Conservation (phyloP, 2,329 filamentous ascomycete genomes). For the Talaromyces sp. region DNA sequence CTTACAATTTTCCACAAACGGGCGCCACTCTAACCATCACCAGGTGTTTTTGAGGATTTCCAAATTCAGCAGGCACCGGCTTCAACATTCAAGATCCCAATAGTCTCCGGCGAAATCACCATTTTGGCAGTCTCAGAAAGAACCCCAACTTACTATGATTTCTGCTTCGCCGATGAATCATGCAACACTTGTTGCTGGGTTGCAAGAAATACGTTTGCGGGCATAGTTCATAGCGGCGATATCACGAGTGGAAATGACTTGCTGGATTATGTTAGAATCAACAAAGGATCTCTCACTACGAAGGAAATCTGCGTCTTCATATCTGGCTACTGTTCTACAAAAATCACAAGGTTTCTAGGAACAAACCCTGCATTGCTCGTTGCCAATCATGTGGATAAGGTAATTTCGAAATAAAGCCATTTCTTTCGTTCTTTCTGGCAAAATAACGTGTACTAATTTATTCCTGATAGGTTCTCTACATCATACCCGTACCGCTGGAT, state of each 20-base stretch:
- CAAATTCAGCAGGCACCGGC: background rate
- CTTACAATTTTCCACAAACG: background rate
- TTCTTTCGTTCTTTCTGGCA: background rate
- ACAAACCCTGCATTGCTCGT: slow-evolving; percentile 8
- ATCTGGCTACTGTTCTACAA: slow-evolving; percentile 4
- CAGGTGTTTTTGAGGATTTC: background rate
- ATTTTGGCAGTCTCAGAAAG: slow-evolving; percentile 10
- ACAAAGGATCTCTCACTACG: slow-evolving; percentile 1
- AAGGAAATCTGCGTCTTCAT: slow-evolving; percentile 9
- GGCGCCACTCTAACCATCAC: background rate
- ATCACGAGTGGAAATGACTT: background rate
- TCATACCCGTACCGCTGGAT: slow-evolving; percentile 6
- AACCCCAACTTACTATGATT: slow-evolving; percentile 6
- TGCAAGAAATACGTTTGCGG: background rate
- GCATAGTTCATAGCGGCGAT: background rate
- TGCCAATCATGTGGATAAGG: slow-evolving; percentile 7
- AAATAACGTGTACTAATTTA: background rate
- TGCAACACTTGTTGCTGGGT: slow-evolving; percentile 1
- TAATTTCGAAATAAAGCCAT: background rate
- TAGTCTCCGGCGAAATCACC: slow-evolving; percentile 3
- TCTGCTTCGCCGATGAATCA: slow-evolving; percentile 4
- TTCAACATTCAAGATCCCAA: slow-evolving; percentile 6
- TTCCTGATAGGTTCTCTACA: background rate
- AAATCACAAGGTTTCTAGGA: slow-evolving; percentile 6
- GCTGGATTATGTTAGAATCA: slow-evolving; percentile 2